phyloP scores from a whole-genome alignment of 805 yeast genomes.

The Yarrowia keelungensis region DNA sequence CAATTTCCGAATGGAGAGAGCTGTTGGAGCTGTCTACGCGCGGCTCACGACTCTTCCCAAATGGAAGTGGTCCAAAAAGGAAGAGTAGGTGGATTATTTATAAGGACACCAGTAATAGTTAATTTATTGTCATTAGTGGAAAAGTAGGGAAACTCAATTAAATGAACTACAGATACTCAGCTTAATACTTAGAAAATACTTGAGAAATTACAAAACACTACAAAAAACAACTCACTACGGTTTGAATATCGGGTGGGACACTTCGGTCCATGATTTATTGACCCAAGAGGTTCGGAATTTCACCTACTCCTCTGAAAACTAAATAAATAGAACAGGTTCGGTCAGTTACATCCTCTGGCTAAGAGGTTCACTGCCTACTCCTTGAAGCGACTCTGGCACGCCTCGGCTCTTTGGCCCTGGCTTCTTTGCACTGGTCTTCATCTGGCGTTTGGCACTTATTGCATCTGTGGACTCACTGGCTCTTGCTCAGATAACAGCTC shows the following conservation, averaged over 20 bases:
- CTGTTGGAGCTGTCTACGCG: neutral
- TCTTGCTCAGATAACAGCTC: neutral
- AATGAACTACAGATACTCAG: too few species aligned
- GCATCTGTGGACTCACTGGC: too few species aligned
- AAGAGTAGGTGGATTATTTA: conserved; percentile 2
- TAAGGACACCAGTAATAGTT: neutral
- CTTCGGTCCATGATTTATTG: conserved; percentile 1
- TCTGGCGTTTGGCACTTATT: neutral
- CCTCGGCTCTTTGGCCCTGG: neutral
- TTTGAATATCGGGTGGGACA: conserved; percentile 7
- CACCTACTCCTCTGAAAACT: conserved; percentile 14
- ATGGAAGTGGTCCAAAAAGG: conserved; percentile 5
- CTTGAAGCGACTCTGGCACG: neutral
- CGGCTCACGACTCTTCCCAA: neutral
- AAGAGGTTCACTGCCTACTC: conserved; percentile 15
- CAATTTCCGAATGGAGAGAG: neutral
- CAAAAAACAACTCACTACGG: neutral
- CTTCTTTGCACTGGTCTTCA: too few species aligned
- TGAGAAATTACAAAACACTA: neutral
- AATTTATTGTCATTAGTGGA: neutral
- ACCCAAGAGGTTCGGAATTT: conserved; percentile 18
- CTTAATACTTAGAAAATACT: too few species aligned
- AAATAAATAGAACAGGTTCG: conserved; percentile 1
- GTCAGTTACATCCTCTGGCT: conserved; percentile 3
- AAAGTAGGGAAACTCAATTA: too few species aligned